These are phyloP conservation scores for Cadophora sp. DNA, from an alignment of 2,329 filamentous ascomycete genomes.

Conservation along the genomic window DNA sequence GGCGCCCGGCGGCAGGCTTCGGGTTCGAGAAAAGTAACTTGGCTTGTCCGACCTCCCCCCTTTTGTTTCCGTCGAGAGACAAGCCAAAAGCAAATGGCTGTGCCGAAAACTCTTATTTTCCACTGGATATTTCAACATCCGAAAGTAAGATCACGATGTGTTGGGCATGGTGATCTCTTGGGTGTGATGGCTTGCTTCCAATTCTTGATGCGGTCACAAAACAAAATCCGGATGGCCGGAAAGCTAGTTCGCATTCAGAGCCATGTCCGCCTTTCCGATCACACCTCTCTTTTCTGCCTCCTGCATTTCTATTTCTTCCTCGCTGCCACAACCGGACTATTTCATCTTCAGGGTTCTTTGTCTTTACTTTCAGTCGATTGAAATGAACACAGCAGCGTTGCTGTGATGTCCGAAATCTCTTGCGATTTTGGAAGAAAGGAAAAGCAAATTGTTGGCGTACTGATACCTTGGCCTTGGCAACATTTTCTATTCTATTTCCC, in stretches of 20 bases:
- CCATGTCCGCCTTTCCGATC: constrained; percentile 3
- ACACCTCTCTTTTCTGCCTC: neutral
- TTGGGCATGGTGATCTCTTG: neutral
- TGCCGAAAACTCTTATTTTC: neutral
- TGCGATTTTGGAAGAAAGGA: too few species aligned
- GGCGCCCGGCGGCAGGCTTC: too few species aligned
- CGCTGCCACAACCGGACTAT: neutral
- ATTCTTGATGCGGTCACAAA: too few species aligned
- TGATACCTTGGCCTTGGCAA: too few species aligned
- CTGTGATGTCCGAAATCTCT: too few species aligned
- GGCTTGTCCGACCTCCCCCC: neutral
- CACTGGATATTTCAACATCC: neutral
- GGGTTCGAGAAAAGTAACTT: neutral
- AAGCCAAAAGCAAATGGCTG: too few species aligned
- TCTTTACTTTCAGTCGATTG: too few species aligned
- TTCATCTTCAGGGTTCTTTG: too few species aligned
- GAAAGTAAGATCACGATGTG: neutral
- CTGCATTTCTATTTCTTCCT: neutral
- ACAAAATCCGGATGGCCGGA: neutral
- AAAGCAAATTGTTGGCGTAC: too few species aligned
- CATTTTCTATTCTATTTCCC: too few species aligned
- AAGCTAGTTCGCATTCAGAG: neutral
- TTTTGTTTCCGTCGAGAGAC: neutral
- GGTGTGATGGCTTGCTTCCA: too few species aligned
- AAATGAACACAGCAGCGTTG: too few species aligned